Evolutionary conservation across 1,139 yeast genomes (phyloP).

Genomic region (Pichia sp.): DNA sequence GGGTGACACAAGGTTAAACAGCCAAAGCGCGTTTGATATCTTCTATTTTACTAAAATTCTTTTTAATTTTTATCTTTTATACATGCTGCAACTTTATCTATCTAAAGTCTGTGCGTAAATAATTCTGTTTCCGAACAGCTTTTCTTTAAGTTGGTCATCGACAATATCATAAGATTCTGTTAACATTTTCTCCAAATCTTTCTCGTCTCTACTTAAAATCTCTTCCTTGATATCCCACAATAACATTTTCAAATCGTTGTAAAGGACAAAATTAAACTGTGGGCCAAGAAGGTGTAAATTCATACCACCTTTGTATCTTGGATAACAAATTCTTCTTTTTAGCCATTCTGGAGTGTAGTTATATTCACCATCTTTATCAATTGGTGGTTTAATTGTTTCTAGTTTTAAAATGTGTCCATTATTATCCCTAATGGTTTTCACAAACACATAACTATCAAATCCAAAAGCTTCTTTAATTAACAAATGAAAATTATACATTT

Average conservation of each 20-base stretch:
- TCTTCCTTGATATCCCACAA: slow-evolving; percentile 25
- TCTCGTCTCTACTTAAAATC: slow-evolving; percentile 3
- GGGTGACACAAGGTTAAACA: no score
- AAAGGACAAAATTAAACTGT: slow-evolving; percentile 18
- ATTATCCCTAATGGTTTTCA: slow-evolving; percentile 35
- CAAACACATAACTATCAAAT: slow-evolving; percentile 29
- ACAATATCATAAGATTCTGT: slow-evolving; percentile 1
- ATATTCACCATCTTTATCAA: slow-evolving; percentile 10
- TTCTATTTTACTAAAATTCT: no score
- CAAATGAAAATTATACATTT: slow-evolving; percentile 18
- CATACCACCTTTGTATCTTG: slow-evolving; percentile 42
- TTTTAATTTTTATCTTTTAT: no score
- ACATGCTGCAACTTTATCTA: no score
- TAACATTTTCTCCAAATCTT: not conserved
- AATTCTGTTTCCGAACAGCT: slow-evolving; percentile 17
- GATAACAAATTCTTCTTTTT: slow-evolving; percentile 37
- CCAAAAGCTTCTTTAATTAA: slow-evolving; percentile 18
- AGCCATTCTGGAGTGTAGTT: slow-evolving; percentile 31
- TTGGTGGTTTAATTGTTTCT: slow-evolving; percentile 30
- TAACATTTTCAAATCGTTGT: slow-evolving; percentile 24
- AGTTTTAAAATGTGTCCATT: slow-evolving; percentile 35
- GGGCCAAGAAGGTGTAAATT: slow-evolving; percentile 32
- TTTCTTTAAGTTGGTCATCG: slow-evolving; percentile 12
- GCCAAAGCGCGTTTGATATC: no score
- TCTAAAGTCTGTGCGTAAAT: slow-evolving; percentile 16